phyloP scores from a whole-genome alignment of 768 basidiomycete genomes.

The Pholiota molesta region DNA sequence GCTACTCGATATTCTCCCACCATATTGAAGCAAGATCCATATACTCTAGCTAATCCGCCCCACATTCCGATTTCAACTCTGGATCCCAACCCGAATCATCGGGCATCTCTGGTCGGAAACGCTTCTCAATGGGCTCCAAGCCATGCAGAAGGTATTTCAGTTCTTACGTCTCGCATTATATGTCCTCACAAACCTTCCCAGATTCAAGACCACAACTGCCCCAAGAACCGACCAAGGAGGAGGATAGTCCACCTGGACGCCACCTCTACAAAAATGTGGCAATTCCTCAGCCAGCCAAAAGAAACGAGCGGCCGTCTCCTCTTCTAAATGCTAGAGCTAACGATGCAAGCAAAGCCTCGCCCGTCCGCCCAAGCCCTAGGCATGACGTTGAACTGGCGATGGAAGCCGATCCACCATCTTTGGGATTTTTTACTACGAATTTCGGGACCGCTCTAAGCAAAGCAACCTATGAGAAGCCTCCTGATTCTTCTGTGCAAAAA shows the following conservation, averaged over 20 bases:
- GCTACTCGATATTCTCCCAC: neutral
- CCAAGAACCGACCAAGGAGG: neutral
- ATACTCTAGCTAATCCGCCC: neutral
- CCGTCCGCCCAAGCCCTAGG: neutral
- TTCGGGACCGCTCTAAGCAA: slow-evolving; percentile 15
- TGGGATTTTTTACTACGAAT: slow-evolving; percentile 19
- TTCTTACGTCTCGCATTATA: neutral
- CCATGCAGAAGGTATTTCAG: neutral
- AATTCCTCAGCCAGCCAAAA: neutral
- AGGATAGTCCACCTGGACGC: neutral
- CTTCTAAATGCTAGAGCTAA: neutral
- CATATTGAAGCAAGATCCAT: neutral
- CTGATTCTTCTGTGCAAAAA: neutral
- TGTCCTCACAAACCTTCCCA: neutral
- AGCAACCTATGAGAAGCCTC: neutral
- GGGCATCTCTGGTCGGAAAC: neutral
- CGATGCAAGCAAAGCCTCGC: neutral
- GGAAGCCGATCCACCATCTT: slow-evolving; percentile 13
- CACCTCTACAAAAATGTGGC: neutral
- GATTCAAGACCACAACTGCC: too few relatives aligned
- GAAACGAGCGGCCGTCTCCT: neutral
- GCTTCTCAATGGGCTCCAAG: neutral
- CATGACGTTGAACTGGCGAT: neutral
- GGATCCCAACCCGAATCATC: neutral
- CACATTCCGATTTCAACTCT: neutral